A percentile compares a stretch with the other conserved stretches of the same genome.
phyloP scores from a whole-genome alignment of 176 grass and related monocot genomes.

The Cenchrus americanus region DNA sequence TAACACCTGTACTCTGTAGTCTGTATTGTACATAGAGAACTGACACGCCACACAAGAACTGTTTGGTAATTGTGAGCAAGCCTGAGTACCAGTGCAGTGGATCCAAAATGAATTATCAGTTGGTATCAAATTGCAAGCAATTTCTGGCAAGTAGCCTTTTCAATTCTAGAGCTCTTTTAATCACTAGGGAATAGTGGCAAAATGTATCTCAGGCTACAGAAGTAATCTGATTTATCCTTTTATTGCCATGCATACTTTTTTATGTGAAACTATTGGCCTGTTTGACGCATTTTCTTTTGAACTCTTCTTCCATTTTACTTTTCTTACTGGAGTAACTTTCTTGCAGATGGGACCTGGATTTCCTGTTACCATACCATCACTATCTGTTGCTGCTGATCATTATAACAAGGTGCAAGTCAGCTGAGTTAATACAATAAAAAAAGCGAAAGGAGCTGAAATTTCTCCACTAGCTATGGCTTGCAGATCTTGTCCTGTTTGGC shows the following conservation, averaged over 20 bases:
- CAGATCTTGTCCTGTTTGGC: slow-evolving; percentile 30
- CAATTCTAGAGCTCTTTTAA: background rate
- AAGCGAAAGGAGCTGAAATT: background rate
- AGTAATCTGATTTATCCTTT: slow-evolving; percentile 2
- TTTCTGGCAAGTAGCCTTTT: background rate
- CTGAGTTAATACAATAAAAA: slow-evolving; percentile 38
- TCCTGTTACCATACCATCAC: slow-evolving; percentile 83
- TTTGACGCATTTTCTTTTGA: background rate
- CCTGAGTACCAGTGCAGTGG: background rate
- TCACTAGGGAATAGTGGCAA: background rate
- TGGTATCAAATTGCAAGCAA: background rate
- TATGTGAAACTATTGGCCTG: background rate
- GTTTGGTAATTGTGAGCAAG: background rate
- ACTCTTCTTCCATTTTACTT: background rate
- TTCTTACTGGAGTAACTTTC: slow-evolving; percentile 37
- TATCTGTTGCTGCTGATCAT: slow-evolving; percentile 78
- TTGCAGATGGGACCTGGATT: slow-evolving; percentile 97
- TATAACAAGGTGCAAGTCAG: slow-evolving; percentile 77
- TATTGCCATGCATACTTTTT: background rate
- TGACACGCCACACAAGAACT: too few species aligned
- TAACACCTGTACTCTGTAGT: background rate
- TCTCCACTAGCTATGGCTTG: background rate
- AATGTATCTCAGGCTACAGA: background rate
- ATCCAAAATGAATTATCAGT: background rate
- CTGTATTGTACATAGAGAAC: background rate